Evolutionary conservation across 2,329 filamentous ascomycete genomes (phyloP).

Genomic region (Alternaria alternata): DNA sequence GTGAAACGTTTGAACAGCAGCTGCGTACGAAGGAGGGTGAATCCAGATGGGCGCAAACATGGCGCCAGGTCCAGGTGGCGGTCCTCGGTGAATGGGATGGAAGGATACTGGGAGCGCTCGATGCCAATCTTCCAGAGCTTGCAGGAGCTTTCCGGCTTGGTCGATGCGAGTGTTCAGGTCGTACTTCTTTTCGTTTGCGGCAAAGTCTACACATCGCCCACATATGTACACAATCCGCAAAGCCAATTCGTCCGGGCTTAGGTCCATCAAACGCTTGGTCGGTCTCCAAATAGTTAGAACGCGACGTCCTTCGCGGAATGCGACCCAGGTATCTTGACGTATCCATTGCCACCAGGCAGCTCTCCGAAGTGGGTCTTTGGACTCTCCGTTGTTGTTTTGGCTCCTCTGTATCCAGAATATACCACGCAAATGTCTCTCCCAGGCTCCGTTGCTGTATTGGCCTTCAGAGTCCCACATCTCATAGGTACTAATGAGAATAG

Average conservation of each 20-base stretch:
- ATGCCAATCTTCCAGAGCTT: conserved; percentile 62
- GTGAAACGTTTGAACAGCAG: conserved; percentile 62
- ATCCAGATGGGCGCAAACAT: conserved; percentile 39
- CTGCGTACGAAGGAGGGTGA: conserved; percentile 46
- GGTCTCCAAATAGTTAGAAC: conserved; percentile 68
- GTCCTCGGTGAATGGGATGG: conserved; percentile 50
- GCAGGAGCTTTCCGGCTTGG: conserved; percentile 56
- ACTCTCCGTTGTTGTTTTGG: conserved; percentile 67
- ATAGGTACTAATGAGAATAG: conserved; percentile 68
- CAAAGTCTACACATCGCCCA: conserved; percentile 66
- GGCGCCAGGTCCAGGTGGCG: conserved; percentile 18
- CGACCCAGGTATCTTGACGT: conserved; percentile 71
- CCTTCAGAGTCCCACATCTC: conserved; percentile 70
- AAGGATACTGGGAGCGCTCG: conserved; percentile 56
- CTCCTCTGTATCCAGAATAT: conserved; percentile 73
- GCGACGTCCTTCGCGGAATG: conserved; percentile 65
- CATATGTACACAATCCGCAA: conserved; percentile 63
- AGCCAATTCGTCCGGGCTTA: conserved; percentile 64
- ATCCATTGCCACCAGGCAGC: conserved; percentile 73
- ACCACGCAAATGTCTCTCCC: conserved; percentile 70
- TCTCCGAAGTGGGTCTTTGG: conserved; percentile 61
- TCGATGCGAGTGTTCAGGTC: conserved; percentile 57
- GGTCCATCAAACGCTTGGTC: conserved; percentile 56
- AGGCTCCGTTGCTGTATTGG: conserved; percentile 54
- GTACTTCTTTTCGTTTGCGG: conserved; percentile 60